phyloP scores from a whole-genome alignment of 148 eudicot species.

The Hydrangea macrophylla region DNA sequence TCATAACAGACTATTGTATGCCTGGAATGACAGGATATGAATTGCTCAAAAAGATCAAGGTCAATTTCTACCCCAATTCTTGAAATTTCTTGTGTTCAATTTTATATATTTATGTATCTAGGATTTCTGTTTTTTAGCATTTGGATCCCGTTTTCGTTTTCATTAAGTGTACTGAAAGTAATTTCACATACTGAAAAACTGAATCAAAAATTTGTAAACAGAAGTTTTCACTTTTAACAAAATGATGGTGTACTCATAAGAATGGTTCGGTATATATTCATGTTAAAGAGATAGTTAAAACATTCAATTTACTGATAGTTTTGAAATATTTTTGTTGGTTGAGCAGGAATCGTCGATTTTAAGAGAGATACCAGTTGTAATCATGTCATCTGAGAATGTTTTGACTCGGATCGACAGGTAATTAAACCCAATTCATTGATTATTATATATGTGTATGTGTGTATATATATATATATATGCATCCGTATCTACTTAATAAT shows the following conservation, averaged over 20 bases:
- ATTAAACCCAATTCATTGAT: neutral
- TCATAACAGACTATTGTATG: constrained; percentile 92
- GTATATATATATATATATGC: no score
- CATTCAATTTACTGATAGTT: neutral
- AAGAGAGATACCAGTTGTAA: constrained; percentile 62
- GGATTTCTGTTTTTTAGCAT: no score
- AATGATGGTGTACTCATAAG: no score
- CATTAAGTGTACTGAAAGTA: no score
- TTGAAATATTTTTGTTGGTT: neutral
- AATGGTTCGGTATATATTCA: no score
- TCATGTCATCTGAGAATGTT: constrained; percentile 67
- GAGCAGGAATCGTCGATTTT: constrained; percentile 47
- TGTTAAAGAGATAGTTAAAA: no score
- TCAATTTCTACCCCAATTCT: constrained; percentile 5
- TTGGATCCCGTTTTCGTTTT: no score
- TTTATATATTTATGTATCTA: no score
- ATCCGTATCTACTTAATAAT: no score
- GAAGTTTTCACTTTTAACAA: no score
- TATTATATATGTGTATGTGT: neutral
- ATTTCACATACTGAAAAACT: no score
- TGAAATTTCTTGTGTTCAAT: neutral
- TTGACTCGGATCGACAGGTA: constrained; percentile 58
- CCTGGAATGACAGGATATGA: constrained; percentile 96
- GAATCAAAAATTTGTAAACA: no score
- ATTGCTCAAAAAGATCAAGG: constrained; percentile 81